Evolutionary conservation across 306 rosid genomes (phyloP).

Genomic region (Benincasa hispida): DNA sequence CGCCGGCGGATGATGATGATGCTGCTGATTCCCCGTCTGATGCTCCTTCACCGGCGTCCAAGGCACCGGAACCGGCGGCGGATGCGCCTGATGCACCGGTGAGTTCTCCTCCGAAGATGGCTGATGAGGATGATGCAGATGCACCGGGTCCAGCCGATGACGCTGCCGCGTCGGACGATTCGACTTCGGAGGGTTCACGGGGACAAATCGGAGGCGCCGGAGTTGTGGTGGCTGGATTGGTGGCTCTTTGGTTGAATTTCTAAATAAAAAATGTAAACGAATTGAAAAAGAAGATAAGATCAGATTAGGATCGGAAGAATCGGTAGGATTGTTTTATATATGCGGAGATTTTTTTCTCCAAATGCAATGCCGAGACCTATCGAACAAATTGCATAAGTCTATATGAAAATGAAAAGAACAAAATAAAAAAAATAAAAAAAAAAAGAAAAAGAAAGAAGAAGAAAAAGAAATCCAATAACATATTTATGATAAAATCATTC

Average conservation of each 20-base stretch:
- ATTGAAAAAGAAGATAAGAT: not conserved
- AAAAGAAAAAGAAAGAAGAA: no score
- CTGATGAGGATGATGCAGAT: not conserved
- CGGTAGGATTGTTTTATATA: not conserved
- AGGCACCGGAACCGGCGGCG: not conserved
- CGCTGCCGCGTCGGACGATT: not conserved
- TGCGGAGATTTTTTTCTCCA: no score
- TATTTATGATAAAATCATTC: no score
- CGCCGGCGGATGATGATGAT: not conserved
- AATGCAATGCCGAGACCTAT: no score
- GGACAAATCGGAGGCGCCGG: not conserved
- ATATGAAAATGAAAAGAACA: not conserved
- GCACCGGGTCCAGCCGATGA: not conserved
- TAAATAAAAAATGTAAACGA: not conserved
- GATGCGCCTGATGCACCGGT: conserved; percentile 1
- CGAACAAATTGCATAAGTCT: no score
- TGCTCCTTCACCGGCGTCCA: not conserved
- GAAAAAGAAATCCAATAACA: not conserved
- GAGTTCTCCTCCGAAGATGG: not conserved
- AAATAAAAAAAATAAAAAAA: not conserved
- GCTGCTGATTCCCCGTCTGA: not conserved
- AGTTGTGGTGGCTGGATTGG: not conserved
- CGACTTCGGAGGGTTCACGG: not conserved
- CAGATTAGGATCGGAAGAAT: not conserved
- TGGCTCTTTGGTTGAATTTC: not conserved